Evolutionary conservation across 257 asterid species (phyloP).

Genomic region (Solanum habrochaites): DNA sequence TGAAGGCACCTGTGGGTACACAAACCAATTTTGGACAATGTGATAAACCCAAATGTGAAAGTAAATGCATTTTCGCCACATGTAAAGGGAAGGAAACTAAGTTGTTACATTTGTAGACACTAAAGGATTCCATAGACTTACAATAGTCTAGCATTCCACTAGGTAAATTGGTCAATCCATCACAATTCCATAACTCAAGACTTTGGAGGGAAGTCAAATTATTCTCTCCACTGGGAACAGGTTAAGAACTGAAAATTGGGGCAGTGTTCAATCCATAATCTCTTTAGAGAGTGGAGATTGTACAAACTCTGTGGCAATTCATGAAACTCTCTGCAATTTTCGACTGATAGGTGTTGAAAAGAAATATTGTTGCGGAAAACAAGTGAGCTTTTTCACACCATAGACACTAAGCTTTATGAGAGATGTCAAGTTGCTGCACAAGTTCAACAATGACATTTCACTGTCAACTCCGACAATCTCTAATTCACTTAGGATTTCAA

Average conservation of each 20-base stretch:
- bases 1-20: not conserved
- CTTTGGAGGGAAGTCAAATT: not conserved
- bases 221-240: not conserved
- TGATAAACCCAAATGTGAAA: fast-evolving
- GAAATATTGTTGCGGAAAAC: not conserved
- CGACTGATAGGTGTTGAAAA: not conserved
- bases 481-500: conserved; percentile 6
- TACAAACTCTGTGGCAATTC: conserved; percentile 1
- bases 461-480: fast-evolving
- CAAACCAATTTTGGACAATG: not conserved
- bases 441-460: not conserved
- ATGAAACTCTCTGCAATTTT: not conserved
- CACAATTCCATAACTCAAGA: not conserved
- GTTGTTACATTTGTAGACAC: fast-evolving
- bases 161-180: not conserved
- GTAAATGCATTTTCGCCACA: not conserved
- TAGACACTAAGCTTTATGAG: not conserved
- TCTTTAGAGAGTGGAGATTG: not conserved
- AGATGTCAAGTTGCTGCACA: conserved; percentile 1
- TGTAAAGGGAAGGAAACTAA: not conserved
- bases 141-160: not conserved
- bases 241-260: not conserved
- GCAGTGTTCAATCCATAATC: fast-evolving
- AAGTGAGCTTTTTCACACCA: not conserved
- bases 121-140: not conserved